Conservation (phyloP, 352 stramenopile species). For the Pythium monospermum region DNA sequence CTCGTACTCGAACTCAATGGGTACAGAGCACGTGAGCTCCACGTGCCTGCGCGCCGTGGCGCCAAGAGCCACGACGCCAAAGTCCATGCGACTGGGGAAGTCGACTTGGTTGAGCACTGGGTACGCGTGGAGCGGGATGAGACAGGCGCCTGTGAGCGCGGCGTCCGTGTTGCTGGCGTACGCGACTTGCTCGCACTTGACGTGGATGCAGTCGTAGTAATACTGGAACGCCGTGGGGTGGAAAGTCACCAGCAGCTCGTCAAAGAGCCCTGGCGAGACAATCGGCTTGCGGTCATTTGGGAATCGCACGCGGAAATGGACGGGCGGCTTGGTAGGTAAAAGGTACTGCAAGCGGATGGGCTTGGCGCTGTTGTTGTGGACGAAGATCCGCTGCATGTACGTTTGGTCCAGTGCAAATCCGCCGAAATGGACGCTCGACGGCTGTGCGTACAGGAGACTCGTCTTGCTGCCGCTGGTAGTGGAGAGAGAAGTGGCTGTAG, state of each 20-base stretch:
- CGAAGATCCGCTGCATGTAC: conserved; percentile 57
- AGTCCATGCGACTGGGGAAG: conserved; percentile 79
- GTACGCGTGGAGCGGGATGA: conserved; percentile 86
- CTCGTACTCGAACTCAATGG: conserved; percentile 87
- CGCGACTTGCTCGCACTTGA: conserved; percentile 66
- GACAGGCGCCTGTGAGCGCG: conserved; percentile 30
- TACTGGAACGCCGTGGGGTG: conserved; percentile 72
- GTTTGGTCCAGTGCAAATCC: conserved; percentile 64
- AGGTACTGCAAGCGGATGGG: conserved; percentile 70
- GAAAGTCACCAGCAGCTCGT: conserved; percentile 80
- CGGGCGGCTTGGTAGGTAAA: conserved; percentile 21
- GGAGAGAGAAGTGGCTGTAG: too few relatives aligned
- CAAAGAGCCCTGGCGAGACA: conserved; percentile 64
- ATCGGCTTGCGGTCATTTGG: conserved; percentile 46
- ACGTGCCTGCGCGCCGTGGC: conserved; percentile 34
- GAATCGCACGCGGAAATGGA: conserved; percentile 53
- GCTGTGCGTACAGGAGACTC: conserved; percentile 49
- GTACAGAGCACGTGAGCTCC: conserved; percentile 66
- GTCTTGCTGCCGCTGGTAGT: too few relatives aligned
- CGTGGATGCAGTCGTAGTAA: conserved; percentile 86
- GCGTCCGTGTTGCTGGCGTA: conserved; percentile 52
- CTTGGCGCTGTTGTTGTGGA: conserved; percentile 77
- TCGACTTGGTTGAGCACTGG: conserved; percentile 73
- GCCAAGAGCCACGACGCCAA: conserved; percentile 61
- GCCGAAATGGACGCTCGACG: conserved; percentile 83